These are phyloP conservation scores for Tilletiopsis washingtonensis DNA, from an alignment of 1,284 basidiomycete genomes.

Conservation along the genomic window DNA sequence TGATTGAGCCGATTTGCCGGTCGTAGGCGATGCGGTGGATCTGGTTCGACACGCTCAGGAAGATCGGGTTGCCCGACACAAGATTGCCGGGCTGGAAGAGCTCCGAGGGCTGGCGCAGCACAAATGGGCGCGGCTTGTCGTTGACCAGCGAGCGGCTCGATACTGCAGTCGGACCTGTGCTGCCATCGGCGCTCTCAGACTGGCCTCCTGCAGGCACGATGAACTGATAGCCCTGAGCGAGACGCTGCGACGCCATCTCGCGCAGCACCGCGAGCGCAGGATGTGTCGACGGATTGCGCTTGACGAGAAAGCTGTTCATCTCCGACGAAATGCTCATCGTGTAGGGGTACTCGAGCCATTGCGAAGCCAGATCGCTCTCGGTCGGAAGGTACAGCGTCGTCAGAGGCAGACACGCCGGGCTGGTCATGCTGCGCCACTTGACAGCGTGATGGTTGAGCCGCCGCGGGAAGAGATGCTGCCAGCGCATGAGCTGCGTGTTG, in stretches of 20 bases:
- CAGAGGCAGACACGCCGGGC: slow-evolving; percentile 67
- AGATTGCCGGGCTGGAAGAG: slow-evolving; percentile 43
- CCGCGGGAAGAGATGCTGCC: slow-evolving; percentile 79
- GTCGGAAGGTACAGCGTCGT: slow-evolving; percentile 62
- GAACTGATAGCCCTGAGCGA: slow-evolving; percentile 95
- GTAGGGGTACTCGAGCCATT: slow-evolving; percentile 46
- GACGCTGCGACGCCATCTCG: slow-evolving; percentile 83
- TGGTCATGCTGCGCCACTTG: slow-evolving; percentile 76
- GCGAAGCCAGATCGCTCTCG: slow-evolving; percentile 30
- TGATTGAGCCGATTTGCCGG: slow-evolving; percentile 68
- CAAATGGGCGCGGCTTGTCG: no score
- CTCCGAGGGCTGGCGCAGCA: slow-evolving; percentile 42
- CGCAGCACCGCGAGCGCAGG: slow-evolving; percentile 68
- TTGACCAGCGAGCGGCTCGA: slow-evolving; percentile 20
- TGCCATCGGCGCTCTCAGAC: background rate
- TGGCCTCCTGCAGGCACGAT: no score
- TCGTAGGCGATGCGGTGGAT: slow-evolving; percentile 82
- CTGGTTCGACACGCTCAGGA: slow-evolving; percentile 88
- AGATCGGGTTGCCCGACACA: slow-evolving; percentile 58
- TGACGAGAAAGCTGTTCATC: slow-evolving; percentile 40
- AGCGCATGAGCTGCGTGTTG: slow-evolving; percentile 30
- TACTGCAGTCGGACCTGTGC: no score
- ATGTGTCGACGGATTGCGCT: slow-evolving; percentile 56
- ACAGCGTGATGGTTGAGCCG: slow-evolving; percentile 73
- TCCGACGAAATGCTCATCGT: slow-evolving; percentile 39